phyloP scores from a whole-genome alignment of 805 yeast genomes.

The Sugiyamaella smithiae region DNA sequence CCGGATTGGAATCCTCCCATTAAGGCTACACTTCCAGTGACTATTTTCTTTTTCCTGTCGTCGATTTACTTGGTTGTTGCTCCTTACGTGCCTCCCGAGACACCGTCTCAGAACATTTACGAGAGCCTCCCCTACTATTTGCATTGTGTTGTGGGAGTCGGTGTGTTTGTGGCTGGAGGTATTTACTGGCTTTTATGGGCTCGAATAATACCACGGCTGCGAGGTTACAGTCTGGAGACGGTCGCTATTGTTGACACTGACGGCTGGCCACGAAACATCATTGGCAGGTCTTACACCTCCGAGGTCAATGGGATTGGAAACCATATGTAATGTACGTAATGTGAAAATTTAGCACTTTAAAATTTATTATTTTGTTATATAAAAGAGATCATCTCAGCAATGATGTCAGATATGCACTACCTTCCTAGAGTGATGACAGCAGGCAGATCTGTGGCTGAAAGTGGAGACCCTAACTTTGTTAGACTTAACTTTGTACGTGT shows the following conservation, averaged over 20 bases:
- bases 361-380: too few species aligned
- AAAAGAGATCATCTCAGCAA: too few species aligned
- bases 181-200: constrained; percentile 68
- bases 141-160: constrained; percentile 82
- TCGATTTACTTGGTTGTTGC: constrained; percentile 69
- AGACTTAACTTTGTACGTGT: too few species aligned
- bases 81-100: constrained; percentile 73
- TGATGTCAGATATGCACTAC: too few species aligned
- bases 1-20: constrained; percentile 69
- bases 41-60: constrained; percentile 59
- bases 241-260: constrained; percentile 11
- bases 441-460: too few species aligned
- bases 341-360: too few species aligned
- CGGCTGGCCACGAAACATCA: constrained; percentile 16
- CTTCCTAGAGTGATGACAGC: too few species aligned
- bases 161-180: constrained; percentile 56
- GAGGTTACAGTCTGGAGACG: constrained; percentile 25
- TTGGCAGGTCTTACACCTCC: background rate
- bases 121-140: constrained; percentile 69
- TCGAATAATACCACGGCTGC: constrained; percentile 49
- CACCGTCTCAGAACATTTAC: constrained; percentile 62
- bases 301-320: background rate
- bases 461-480: too few species aligned
- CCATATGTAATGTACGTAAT: background rate
- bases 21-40: constrained; percentile 61